Evolutionary conservation across 352 stramenopile genomes (phyloP).

Genomic region (Phytophthora foliorum): DNA sequence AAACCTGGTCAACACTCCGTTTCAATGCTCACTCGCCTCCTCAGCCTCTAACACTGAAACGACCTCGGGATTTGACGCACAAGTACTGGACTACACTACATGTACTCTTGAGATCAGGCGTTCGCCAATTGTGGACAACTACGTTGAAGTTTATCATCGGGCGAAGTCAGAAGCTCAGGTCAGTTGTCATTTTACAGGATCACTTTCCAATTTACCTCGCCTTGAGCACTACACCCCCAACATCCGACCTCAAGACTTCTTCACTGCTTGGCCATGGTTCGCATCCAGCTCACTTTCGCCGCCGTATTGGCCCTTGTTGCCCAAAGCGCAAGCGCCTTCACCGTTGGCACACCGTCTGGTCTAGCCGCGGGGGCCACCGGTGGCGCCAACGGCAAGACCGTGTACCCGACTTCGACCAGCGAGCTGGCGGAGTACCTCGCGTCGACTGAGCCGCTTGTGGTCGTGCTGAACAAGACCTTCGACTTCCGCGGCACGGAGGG

Average conservation of each 20-base stretch:
- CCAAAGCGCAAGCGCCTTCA: conserved; percentile 9
- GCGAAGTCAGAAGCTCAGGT: no score
- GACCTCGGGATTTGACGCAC: neutral
- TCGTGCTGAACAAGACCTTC: conserved; percentile 47
- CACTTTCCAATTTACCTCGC: conserved; percentile 23
- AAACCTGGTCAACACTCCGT: neutral
- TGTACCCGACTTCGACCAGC: conserved; percentile 35
- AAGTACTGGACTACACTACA: neutral
- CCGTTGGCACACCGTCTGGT: conserved; percentile 22
- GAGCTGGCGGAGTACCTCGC: conserved; percentile 40
- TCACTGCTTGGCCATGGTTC: conserved; percentile 4
- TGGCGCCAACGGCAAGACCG: conserved; percentile 27
- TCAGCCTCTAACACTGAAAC: neutral
- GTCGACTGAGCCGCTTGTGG: conserved; percentile 32
- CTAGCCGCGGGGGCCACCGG: conserved; percentile 37
- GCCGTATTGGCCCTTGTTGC: conserved; percentile 3
- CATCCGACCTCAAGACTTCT: neutral
- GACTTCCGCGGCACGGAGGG: conserved; percentile 46
- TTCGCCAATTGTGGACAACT: no score
- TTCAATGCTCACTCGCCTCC: neutral
- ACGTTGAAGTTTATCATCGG: no score
- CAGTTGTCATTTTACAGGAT: neutral
- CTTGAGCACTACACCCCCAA: conserved; percentile 1
- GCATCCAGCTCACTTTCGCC: conserved; percentile 8
- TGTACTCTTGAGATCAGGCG: no score